Evolutionary conservation across 192 early-diverging fungal species (phyloP).

Genomic region (Coemansia sp.): DNA sequence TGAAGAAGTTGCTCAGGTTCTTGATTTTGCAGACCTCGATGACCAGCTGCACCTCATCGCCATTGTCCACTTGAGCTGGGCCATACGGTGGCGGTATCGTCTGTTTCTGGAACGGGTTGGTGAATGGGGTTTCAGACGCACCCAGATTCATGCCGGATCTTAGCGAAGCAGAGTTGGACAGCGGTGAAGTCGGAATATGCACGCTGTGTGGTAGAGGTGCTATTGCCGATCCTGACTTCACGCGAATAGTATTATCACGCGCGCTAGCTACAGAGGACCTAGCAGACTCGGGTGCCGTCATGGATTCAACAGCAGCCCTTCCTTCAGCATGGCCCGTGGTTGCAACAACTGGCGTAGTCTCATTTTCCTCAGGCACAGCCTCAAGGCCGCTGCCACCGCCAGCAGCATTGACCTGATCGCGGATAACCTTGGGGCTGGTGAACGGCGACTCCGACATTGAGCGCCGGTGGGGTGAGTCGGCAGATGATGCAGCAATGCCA

Average conservation of each 20-base stretch:
- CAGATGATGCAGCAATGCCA: constrained; percentile 23
- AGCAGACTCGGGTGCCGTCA: constrained; percentile 6
- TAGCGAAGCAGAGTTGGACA: constrained; percentile 44
- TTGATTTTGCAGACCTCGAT: constrained; percentile 91
- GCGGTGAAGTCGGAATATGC: constrained; percentile 31
- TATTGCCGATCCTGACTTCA: neutral
- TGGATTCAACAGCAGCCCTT: neutral
- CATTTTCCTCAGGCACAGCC: constrained; percentile 44
- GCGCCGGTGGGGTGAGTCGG: constrained; percentile 33
- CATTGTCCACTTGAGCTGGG: constrained; percentile 46
- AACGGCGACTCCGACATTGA: constrained; percentile 53
- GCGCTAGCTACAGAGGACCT: constrained; percentile 1
- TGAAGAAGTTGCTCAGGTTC: constrained; percentile 77
- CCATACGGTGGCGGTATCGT: constrained; percentile 39
- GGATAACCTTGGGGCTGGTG: constrained; percentile 31
- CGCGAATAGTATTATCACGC: neutral
- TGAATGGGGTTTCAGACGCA: constrained; percentile 23
- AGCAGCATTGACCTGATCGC: constrained; percentile 23
- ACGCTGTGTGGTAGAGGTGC: constrained; percentile 18
- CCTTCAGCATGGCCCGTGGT: neutral
- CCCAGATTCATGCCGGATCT: constrained; percentile 21
- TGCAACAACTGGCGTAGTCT: constrained; percentile 6
- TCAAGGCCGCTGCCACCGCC: constrained; percentile 23
- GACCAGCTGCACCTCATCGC: constrained; percentile 83
- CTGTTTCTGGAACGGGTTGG: constrained; percentile 39